These are phyloP conservation scores for Phaeoacremonium minimum DNA, from an alignment of 2,329 filamentous ascomycete genomes.

Conservation along the genomic window DNA sequence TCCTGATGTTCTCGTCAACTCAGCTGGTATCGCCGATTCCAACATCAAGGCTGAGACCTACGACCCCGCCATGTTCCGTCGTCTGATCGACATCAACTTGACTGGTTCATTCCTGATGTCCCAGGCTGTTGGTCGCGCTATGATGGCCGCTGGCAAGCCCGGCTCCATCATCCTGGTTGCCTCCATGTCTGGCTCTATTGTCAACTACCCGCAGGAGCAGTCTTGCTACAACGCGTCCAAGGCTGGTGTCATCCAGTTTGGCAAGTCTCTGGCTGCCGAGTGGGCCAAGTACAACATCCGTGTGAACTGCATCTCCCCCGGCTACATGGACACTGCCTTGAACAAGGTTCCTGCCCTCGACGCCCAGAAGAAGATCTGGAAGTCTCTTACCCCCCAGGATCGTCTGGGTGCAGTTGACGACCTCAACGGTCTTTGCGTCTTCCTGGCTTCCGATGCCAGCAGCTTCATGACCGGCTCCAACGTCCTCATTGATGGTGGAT, in stretches of 20 bases:
- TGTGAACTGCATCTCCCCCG: constrained; percentile 80
- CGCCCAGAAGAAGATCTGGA: constrained; percentile 80
- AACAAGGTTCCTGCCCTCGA: constrained; percentile 76
- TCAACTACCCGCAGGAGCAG: constrained; percentile 85
- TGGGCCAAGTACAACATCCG: constrained; percentile 79
- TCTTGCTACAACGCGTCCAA: constrained; percentile 81
- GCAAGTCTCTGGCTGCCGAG: constrained; percentile 77
- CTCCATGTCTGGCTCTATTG: constrained; percentile 77
- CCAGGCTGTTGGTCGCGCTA: constrained; percentile 65
- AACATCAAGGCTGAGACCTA: constrained; percentile 81
- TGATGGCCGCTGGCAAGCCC: constrained; percentile 68
- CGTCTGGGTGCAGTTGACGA: constrained; percentile 70
- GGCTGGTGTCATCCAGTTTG: constrained; percentile 73
- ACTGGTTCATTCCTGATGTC: constrained; percentile 75
- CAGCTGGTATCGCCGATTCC: constrained; percentile 76
- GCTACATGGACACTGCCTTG: constrained; percentile 82
- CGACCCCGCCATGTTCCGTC: constrained; percentile 71
- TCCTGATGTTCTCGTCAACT: constrained; percentile 74
- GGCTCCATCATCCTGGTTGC: constrained; percentile 73
- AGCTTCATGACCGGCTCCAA: constrained; percentile 76
- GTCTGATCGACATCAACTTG: constrained; percentile 77
- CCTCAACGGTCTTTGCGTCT: constrained; percentile 73
- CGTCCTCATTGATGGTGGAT: constrained; percentile 67
- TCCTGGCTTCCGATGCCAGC: constrained; percentile 68
- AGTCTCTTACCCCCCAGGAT: constrained; percentile 67